phyloP scores from a whole-genome alignment of 2,329 filamentous ascomycete genomes.

The Myriosclerotinia curreyana region DNA sequence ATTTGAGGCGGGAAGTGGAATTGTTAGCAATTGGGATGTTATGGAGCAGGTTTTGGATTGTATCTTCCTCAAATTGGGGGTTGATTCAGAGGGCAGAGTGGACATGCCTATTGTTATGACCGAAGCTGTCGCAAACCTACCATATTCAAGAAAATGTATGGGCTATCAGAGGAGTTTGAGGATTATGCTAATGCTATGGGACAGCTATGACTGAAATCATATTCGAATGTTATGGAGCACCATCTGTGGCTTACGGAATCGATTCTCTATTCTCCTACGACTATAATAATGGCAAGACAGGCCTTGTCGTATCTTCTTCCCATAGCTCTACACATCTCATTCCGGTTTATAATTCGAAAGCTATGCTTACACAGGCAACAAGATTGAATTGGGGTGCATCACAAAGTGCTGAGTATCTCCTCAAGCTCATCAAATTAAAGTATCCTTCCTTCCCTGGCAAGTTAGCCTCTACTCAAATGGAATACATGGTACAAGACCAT shows the following conservation, averaged over 20 bases:
- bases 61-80: constrained; percentile 86
- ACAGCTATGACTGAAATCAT: constrained; percentile 94
- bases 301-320: constrained; percentile 86
- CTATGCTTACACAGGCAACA: constrained; percentile 79
- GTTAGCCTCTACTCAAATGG: constrained; percentile 80
- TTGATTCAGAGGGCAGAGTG: constrained; percentile 74
- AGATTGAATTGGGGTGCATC: constrained; percentile 93
- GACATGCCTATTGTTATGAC: constrained; percentile 92
- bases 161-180: constrained; percentile 25
- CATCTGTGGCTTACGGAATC: constrained; percentile 88
- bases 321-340: constrained; percentile 95
- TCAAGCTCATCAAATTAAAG: constrained; percentile 85
- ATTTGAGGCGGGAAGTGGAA: constrained; percentile 85
- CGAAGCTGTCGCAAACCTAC: constrained; percentile 86
- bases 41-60: constrained; percentile 95
- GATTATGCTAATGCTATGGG: constrained; percentile 35
- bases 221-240: constrained; percentile 92
- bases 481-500: constrained; percentile 82
- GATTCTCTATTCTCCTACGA: constrained; percentile 95
- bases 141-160: constrained; percentile 83
- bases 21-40: constrained; percentile 96
- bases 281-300: constrained; percentile 79
- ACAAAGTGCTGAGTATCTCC: constrained; percentile 84
- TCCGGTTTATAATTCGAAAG: constrained; percentile 82
- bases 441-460: constrained; percentile 88